These are phyloP conservation scores for Zoysia pacifica DNA, from an alignment of 176 grass and related monocot genomes.

Conservation along the genomic window DNA sequence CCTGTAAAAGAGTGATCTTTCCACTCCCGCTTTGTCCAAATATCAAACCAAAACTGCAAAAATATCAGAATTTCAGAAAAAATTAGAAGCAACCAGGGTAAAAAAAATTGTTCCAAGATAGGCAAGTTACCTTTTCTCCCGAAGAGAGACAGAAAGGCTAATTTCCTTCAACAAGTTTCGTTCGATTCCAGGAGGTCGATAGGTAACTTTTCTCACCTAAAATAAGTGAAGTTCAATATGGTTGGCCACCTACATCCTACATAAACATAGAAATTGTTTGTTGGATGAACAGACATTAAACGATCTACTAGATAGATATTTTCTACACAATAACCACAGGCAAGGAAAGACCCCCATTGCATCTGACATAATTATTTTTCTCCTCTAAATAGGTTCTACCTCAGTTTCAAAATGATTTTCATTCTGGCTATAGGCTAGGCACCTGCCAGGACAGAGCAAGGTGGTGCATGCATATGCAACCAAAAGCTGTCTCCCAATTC, in stretches of 20 bases:
- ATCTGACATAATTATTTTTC: neutral
- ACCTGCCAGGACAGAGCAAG: neutral
- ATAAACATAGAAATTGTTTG: neutral
- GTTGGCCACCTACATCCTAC: neutral
- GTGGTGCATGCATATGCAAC: neutral
- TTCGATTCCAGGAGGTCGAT: slow-evolving; percentile 74
- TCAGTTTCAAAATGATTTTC: neutral
- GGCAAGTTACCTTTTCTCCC: slow-evolving; percentile 61
- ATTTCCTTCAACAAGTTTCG: slow-evolving; percentile 68
- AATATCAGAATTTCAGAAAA: neutral
- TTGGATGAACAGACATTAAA: neutral
- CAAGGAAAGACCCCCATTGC: neutral
- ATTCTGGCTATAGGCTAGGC: neutral
- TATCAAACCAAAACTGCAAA: slow-evolving; percentile 86
- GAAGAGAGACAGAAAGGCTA: slow-evolving; percentile 70
- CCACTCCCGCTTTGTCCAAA: slow-evolving; percentile 88
- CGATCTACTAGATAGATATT: neutral
- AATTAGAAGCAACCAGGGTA: neutral
- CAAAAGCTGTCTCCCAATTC: neutral
- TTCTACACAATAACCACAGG: neutral
- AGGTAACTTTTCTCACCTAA: slow-evolving; percentile 77
- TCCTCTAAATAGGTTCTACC: neutral
- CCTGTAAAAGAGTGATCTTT: slow-evolving; percentile 97
- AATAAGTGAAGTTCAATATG: slow-evolving; percentile 50
- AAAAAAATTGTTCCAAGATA: neutral